Base-by-base conservation (phyloP, 2,329 filamentous ascomycete genomes). In the Aspergillus ustus region DNA sequence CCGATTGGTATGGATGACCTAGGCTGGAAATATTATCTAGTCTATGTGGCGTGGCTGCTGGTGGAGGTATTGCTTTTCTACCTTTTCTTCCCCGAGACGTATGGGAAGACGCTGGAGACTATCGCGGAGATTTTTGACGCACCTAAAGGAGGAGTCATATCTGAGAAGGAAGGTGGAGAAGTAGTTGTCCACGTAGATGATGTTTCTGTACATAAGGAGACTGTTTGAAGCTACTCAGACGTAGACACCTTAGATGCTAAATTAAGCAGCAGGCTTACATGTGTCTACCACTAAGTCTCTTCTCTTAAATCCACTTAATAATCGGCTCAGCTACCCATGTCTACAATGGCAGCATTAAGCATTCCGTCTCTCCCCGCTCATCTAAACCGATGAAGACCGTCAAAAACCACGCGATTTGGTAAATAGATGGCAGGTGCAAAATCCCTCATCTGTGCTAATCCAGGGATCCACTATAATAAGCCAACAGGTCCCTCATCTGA, bases 21-120 rank as follows among this genome's bases (percentile, higher is more conserved):
- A 19, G 49, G 49, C 11, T 51, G 49, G 49, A 51, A 51, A 25
- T 51, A 51, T 19, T 51, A 51, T 17, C n/a, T 51, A 3, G 49
- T 51, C n/a, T 51, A 31, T 31, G 49, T 51, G 22, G 49, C 22
- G 25, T 51, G 49, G 49, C 15, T 40, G 15, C 11, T 40, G 8
- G 51, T 52, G 51, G 51, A 52, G 31, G 19, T 52, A 8, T 19
- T 37, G 15, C 29, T 37, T 22, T 40, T 52, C 19, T 52, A 52
- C 31, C 19, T 52, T 20, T 40, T 40, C 19, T 40, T 52, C 13
- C 29, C 31, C 6, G 51, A 52, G 29, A 52, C 51, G 7, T 40
- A 37, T 11, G 51, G 51, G n/a, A 37, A 37, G n/a, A 20, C 29
- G 15, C 29, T 52, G n/a, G 51, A 52, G 51, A 40, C 51, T 4